phyloP scores from a whole-genome alignment of 164 flowering plant species.

The Aristolochia fimbriata region DNA sequence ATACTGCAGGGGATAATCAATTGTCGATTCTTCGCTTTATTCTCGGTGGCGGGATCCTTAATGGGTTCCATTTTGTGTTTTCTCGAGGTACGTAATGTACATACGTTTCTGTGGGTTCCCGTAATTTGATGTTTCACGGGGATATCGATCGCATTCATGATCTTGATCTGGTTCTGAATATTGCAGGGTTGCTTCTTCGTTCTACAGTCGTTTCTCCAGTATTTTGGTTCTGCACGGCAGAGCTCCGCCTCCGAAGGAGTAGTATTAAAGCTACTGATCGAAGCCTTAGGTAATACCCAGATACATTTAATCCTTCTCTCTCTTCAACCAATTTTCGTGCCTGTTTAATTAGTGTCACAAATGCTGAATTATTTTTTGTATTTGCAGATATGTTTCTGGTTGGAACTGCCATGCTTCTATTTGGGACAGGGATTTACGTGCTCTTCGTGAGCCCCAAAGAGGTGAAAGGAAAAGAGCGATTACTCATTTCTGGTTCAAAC shows the following conservation, averaged over 20 bases:
- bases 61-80: slow-evolving; percentile 72
- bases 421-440: slow-evolving; percentile 51
- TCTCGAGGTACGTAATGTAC: slow-evolving; percentile 46
- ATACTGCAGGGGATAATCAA: slow-evolving; percentile 53
- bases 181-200: slow-evolving; percentile 58
- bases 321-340: not conserved
- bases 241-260: slow-evolving; percentile 39
- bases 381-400: slow-evolving; percentile 68
- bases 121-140: not conserved
- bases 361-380: not conserved
- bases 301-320: not conserved
- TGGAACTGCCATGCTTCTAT: slow-evolving; percentile 70
- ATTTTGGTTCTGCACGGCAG: slow-evolving; percentile 32
- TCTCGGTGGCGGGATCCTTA: slow-evolving; percentile 66
- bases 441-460: slow-evolving; percentile 48
- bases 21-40: slow-evolving; percentile 66
- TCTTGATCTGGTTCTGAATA: not conserved
- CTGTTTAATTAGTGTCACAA: not conserved
- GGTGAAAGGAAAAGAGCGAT: slow-evolving; percentile 14
- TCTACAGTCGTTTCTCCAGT: slow-evolving; percentile 47
- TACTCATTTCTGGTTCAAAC: slow-evolving; percentile 31
- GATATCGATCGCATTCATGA: not conserved
- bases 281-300: slow-evolving; percentile 50
- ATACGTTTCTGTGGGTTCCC: not conserved
- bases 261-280: slow-evolving; percentile 45